Base-by-base conservation (phyloP, 345 rosid species). In the Microcos paniculata region DNA sequence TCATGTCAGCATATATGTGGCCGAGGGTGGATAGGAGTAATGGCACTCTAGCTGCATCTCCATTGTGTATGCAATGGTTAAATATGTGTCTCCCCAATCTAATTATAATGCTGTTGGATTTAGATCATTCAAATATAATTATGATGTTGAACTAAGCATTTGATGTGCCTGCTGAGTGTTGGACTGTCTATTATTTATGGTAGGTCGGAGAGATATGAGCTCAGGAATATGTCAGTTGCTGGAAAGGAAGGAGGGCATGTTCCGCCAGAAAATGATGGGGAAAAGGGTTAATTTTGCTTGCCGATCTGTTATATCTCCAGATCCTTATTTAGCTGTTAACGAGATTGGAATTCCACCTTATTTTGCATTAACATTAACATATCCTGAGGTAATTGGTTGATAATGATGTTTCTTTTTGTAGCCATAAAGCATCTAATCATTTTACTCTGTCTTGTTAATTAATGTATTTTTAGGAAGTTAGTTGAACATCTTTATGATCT, bases 181-280 rank as follows among this genome's bases (percentile, higher is more conserved):
- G 48, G 31, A 16, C 14, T 61, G 28, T 67, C 6, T 75, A 23
- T 56, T 52, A 43, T 73, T 51, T 18, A 26, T 81, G 42, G 53
- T 82, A 90, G 97, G 89, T 80, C 85, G 89, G 81, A 89, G 59
- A 86, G 97, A 91, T 55, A 75, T 78, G 49, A 77, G 82, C 62
- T 69, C 88, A 19, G 99, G 99, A 67, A 92, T 93, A 78, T 87
- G 91, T 76, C 99, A 96, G 81, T 84, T 96, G 84, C 91, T 96
- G 78, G 99, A 96, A 86, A 96, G 88, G 79, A 96, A 96, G 81
- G 98, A 96, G 83, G 99, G 99, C 70, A 72, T 96, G 65, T 96
- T 93, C 79, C 95, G 99, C 35, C 99, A 96, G 78, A 96, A 93
- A 80, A 87, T 96, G 98, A 96, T 96, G 99, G 99, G 99, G 75